These are phyloP conservation scores for Fusarium beomiforme DNA, from an alignment of 2,329 filamentous ascomycete genomes.

Conservation along the genomic window DNA sequence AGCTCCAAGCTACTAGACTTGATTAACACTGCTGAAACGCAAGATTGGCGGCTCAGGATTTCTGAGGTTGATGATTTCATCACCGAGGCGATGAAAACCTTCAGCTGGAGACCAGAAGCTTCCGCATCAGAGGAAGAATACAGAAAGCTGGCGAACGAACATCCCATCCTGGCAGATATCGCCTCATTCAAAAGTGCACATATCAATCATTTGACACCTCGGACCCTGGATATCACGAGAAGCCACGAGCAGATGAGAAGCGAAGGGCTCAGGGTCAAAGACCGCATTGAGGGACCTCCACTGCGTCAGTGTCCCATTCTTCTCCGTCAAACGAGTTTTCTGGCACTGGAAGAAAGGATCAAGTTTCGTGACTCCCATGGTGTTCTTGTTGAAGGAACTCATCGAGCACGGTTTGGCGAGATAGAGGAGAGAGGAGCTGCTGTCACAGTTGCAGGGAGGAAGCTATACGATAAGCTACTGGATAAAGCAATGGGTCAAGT, in stretches of 20 bases:
- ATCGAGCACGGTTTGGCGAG: constrained; percentile 62
- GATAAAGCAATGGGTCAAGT: constrained; percentile 36
- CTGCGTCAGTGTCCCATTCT: constrained; percentile 55
- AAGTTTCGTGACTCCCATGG: constrained; percentile 46
- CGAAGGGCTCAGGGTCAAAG: constrained; percentile 55
- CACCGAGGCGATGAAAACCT: constrained; percentile 54
- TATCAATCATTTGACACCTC: constrained; percentile 63
- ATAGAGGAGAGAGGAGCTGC: constrained; percentile 62
- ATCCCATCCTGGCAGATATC: constrained; percentile 60
- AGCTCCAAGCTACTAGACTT: constrained; percentile 49
- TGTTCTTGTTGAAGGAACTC: constrained; percentile 47
- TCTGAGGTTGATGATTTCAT: constrained; percentile 52
- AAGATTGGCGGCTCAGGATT: constrained; percentile 40
- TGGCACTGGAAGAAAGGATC: constrained; percentile 58
- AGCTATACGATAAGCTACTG: constrained; percentile 57
- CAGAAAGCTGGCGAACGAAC: constrained; percentile 51
- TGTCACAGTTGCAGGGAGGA: constrained; percentile 55
- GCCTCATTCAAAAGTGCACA: constrained; percentile 54
- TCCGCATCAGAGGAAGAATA: constrained; percentile 54
- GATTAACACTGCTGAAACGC: constrained; percentile 47
- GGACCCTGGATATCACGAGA: constrained; percentile 58
- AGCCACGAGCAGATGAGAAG: constrained; percentile 55
- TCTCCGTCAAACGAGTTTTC: constrained; percentile 63
- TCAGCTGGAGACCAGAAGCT: constrained; percentile 57
- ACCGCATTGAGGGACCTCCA: constrained; percentile 62